Percentiles rank a stretch among this genome's conserved stretches.
These are phyloP conservation scores for Chytriomyces hyalinus DNA, from an alignment of 192 early-diverging fungal genomes.

Conservation along the genomic window DNA sequence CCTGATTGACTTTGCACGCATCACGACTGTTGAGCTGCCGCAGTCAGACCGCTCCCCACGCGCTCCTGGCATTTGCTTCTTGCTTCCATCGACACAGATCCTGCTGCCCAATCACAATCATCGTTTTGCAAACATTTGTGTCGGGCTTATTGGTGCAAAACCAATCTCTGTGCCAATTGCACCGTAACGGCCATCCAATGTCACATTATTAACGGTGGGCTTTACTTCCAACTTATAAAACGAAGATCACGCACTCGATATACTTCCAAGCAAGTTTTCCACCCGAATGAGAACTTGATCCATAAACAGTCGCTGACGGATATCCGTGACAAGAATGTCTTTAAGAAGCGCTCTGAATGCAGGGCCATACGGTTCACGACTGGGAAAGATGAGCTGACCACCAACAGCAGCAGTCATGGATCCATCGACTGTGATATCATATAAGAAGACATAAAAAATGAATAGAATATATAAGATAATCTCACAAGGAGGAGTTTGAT, in stretches of 20 bases:
- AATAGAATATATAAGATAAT: neutral
- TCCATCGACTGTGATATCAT: conserved; percentile 47
- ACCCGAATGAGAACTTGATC: conserved; percentile 11
- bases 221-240: neutral
- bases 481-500: conserved; percentile 49
- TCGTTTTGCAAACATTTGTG: too few relatives aligned
- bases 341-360: conserved; percentile 27
- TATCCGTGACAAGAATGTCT: conserved; percentile 30
- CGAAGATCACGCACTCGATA: neutral
- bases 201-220: too few relatives aligned
- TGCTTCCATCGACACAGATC: too few relatives aligned
- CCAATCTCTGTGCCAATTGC: too few relatives aligned
- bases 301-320: conserved; percentile 6
- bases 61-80: too few relatives aligned
- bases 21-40: too few relatives aligned
- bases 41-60: too few relatives aligned
- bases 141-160: too few relatives aligned
- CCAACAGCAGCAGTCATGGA: conserved; percentile 50
- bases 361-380: conserved; percentile 24
- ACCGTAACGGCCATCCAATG: too few relatives aligned
- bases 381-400: conserved; percentile 47
- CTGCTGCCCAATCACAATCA: too few relatives aligned
- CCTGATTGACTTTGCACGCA: too few relatives aligned
- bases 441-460: neutral
- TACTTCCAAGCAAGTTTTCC: conserved; percentile 17